Evolutionary conservation across 2,329 filamentous ascomycete genomes (phyloP).

Genomic region (Sclerotinia nivalis): DNA sequence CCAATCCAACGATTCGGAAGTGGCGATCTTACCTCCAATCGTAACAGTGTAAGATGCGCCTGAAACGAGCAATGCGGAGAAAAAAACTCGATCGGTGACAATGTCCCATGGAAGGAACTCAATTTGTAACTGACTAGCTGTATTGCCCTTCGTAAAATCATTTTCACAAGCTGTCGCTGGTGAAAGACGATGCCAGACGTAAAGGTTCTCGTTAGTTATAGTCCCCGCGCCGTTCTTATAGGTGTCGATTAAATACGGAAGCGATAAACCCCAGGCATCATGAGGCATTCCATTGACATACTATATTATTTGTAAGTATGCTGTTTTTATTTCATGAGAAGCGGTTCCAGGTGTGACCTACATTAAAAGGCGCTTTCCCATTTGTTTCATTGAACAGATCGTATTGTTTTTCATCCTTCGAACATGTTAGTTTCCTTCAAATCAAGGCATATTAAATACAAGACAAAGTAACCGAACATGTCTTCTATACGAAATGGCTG

Average conservation of each 20-base stretch:
- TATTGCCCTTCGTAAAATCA: background rate
- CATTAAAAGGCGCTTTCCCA: background rate
- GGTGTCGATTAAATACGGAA: background rate
- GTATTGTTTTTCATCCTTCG: background rate
- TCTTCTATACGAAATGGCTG: too few species aligned
- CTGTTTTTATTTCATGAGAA: background rate
- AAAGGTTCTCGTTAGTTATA: background rate
- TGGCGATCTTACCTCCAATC: background rate
- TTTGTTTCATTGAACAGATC: background rate
- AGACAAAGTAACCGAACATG: too few species aligned
- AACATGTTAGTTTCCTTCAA: background rate
- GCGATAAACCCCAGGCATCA: background rate
- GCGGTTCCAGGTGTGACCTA: background rate
- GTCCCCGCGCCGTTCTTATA: background rate
- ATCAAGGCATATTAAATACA: too few species aligned
- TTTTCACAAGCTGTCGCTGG: background rate
- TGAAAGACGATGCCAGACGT: background rate
- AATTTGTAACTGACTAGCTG: constrained; percentile 2
- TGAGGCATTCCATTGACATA: background rate
- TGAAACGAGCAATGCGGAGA: background rate
- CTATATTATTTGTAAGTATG: background rate
- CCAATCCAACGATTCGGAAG: too few species aligned
- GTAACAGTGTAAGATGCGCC: background rate
- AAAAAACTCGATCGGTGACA: background rate
- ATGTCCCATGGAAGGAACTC: background rate